Conservation (phyloP, 805 yeast genomes). For the Candida insectorum region DNA sequence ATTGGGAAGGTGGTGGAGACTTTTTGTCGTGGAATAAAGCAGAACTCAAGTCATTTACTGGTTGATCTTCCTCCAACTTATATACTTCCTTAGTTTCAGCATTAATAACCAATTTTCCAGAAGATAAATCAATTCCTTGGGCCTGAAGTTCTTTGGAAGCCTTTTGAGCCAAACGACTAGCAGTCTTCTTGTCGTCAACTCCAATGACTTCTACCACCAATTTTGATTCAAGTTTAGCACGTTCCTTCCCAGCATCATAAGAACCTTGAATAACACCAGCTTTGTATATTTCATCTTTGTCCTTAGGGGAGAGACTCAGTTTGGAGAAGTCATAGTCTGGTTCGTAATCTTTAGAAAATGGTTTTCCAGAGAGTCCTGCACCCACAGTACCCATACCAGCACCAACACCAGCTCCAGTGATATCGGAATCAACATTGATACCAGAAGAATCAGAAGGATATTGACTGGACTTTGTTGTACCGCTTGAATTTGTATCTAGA, state of each 20-base stretch:
- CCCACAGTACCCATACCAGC: conserved; percentile 12
- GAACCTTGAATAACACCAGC: conserved; percentile 8
- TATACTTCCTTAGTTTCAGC: conserved; percentile 32
- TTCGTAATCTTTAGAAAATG: conserved; percentile 7
- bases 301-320: too few species aligned
- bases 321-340: too few species aligned
- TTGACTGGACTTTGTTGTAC: too few species aligned
- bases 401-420: conserved; percentile 7
- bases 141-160: conserved; percentile 27
- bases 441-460: not conserved
- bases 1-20: too few species aligned
- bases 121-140: conserved; percentile 29
- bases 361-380: conserved; percentile 6
- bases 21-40: too few species aligned
- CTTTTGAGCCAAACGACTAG: conserved; percentile 28
- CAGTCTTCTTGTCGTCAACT: conserved; percentile 24
- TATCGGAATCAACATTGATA: not conserved
- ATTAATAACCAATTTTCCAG: conserved; percentile 32
- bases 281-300: conserved; percentile 7
- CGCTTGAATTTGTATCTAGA: not conserved
- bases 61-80: conserved; percentile 15
- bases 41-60: not conserved
- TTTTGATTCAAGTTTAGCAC: conserved; percentile 1
- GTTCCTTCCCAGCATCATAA: conserved; percentile 4
- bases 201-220: conserved; percentile 33